These are phyloP conservation scores for Amanita fuliginea DNA, from an alignment of 768 basidiomycete species.

Conservation along the genomic window DNA sequence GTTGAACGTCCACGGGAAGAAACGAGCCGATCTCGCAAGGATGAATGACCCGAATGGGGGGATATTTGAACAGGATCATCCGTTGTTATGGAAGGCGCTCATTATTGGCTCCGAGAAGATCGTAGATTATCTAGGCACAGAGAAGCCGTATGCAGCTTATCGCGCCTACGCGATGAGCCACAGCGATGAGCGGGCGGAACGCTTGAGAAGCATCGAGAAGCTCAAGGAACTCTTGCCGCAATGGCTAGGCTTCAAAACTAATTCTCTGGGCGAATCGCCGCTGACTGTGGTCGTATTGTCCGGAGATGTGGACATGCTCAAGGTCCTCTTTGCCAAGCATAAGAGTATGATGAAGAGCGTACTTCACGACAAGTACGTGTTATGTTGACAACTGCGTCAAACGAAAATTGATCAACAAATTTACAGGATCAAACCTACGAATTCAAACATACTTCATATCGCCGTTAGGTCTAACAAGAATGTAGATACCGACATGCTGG, in stretches of 20 bases:
- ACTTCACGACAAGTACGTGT: conserved; percentile 34
- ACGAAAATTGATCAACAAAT: background rate
- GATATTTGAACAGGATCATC: conserved; percentile 9
- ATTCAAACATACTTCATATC: conserved; percentile 32
- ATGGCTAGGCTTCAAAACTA: conserved; percentile 42
- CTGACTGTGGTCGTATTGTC: conserved; percentile 32
- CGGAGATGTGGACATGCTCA: conserved; percentile 26
- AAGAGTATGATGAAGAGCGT: conserved; percentile 29
- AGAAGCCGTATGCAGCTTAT: conserved; percentile 39
- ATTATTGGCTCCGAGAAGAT: conserved; percentile 18
- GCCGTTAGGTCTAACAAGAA: conserved; percentile 21
- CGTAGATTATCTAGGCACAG: conserved; percentile 36
- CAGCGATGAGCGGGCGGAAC: conserved; percentile 30
- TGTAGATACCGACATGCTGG: conserved; percentile 24
- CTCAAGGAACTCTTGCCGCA: conserved; percentile 29
- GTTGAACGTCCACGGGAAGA: conserved; percentile 54
- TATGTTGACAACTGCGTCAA: background rate
- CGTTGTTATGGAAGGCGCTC: conserved; percentile 36
- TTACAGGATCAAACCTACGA: conserved; percentile 33
- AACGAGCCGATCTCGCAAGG: conserved; percentile 39
- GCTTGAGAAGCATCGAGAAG: conserved; percentile 26
- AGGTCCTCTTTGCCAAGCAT: conserved; percentile 31
- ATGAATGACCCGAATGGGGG: conserved; percentile 38
- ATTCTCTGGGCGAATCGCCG: conserved; percentile 39
- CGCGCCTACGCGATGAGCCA: conserved; percentile 33